Base-by-base conservation (phyloP, 305 asterid species). In the Euphrasia arctica region DNA sequence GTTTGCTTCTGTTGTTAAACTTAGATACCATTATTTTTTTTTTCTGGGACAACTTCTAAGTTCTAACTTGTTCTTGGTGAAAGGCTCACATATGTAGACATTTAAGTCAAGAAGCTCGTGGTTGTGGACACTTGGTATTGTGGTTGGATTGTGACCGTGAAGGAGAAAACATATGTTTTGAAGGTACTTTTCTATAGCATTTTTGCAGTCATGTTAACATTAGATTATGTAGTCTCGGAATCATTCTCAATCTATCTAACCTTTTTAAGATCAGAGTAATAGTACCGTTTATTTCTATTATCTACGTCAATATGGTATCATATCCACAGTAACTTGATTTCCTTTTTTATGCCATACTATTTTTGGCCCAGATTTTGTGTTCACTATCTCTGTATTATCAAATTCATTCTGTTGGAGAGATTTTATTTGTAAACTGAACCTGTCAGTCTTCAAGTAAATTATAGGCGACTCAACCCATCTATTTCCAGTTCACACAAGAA, bases 61-160 rank as follows among this genome's bases (percentile, higher is more conserved):
- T 71, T 74, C 76, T 78, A 54, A 74, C 82, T 71, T 74, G 75
- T 58, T 76, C 65, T 72, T 75, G 75, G 75, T 60, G 54, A 73
- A 72, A 90, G 97, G 97, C 95, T 66, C 95, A 90, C 73, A 82
- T 90, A 58, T 75, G 88, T 81, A 85, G 97, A 90, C 97, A 90
- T 83, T 73, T 90, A 76, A 84, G 85, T 78, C 96, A 85, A 77
- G 97, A 87, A 78, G 89, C 89, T 74, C 92, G 91, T 72, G 96
- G 92, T 70, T 90, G 95, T 74, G 83, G 81, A 56, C 84, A 90
- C 72, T 73, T 88, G 61, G 92, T 85, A 45, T 69, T 90, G 77
- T 90, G 97, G 97, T 72, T 90, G 84, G 97, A 90, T 77, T 90
- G 97, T 72, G 97, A 90, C 32, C 97, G 96, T 42, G 97, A 90